These are phyloP conservation scores for Arthrobotrys entomopaga DNA, from an alignment of 2,329 filamentous ascomycete species.

Conservation along the genomic window DNA sequence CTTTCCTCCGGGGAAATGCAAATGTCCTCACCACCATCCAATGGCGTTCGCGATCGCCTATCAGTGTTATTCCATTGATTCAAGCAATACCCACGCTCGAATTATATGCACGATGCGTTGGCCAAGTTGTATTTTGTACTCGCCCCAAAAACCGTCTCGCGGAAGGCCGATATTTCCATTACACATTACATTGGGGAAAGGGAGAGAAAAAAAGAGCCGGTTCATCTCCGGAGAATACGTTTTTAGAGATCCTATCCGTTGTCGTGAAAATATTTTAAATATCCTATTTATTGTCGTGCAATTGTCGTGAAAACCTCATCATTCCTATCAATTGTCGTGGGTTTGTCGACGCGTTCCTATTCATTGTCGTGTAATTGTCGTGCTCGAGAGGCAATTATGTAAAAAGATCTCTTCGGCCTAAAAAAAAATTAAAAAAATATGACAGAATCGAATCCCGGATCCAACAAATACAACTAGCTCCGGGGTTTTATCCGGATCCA, in stretches of 20 bases:
- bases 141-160: conserved; percentile 12
- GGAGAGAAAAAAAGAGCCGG: not conserved
- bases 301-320: conserved; percentile 12
- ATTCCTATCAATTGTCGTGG: conserved; percentile 25
- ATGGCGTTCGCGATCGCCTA: conserved; percentile 21
- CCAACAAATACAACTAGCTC: not conserved
- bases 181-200: too few species aligned
- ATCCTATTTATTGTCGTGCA: conserved; percentile 35
- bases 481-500: conserved; percentile 21
- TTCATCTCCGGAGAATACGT: conserved; percentile 12
- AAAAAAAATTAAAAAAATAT: not conserved
- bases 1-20: too few species aligned
- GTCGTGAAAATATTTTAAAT: conserved; percentile 11
- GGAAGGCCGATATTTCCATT: conserved; percentile 16
- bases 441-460: not conserved
- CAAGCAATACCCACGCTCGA: conserved; percentile 7
- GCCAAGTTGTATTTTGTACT: conserved; percentile 45
- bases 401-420: conserved; percentile 2
- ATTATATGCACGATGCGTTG: conserved; percentile 45
- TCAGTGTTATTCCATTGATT: conserved; percentile 13
- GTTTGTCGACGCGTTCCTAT: conserved; percentile 14
- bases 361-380: conserved; percentile 37
- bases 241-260: conserved; percentile 1
- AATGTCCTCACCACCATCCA: conserved; percentile 10
- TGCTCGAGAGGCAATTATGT: conserved; percentile 17